phyloP scores from a whole-genome alignment of 306 rosid genomes.

The Casuarina equisetifolia region DNA sequence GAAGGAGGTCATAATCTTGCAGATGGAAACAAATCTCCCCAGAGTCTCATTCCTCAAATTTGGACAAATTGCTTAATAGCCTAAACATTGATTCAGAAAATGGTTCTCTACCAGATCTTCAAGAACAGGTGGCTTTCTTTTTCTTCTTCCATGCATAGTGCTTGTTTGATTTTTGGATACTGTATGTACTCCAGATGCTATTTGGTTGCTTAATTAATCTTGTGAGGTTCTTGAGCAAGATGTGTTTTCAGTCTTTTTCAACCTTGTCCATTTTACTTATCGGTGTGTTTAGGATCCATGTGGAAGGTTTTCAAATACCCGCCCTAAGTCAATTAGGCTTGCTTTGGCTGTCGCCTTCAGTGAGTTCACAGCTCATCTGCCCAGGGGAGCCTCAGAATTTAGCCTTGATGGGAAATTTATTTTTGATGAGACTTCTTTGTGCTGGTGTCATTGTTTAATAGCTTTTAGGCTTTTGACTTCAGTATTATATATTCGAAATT shows the following conservation, averaged over 20 bases:
- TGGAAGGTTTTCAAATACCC: background rate
- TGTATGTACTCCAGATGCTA: background rate
- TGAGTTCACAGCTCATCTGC: background rate
- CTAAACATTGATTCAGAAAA: conserved; percentile 56
- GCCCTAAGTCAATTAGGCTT: background rate
- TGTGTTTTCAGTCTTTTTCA: background rate
- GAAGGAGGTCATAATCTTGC: conserved; percentile 36
- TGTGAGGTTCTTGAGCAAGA: background rate
- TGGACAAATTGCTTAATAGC: conserved; percentile 61
- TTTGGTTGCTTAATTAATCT: conserved; percentile 4
- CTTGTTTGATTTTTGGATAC: background rate
- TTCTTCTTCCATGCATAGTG: background rate
- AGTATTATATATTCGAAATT: background rate
- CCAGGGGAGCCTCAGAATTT: background rate
- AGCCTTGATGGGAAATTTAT: background rate
- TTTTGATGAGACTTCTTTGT: background rate
- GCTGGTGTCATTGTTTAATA: background rate
- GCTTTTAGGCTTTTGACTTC: background rate
- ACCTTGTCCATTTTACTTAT: conserved; percentile 8
- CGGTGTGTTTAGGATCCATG: background rate
- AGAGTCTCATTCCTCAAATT: conserved; percentile 41
- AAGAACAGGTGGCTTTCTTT: conserved; percentile 77
- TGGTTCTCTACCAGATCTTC: conserved; percentile 72
- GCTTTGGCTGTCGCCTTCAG: background rate
- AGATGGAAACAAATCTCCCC: conserved; percentile 32